These are phyloP conservation scores for Salix viminalis DNA, from an alignment of 345 rosid species.

Conservation along the genomic window DNA sequence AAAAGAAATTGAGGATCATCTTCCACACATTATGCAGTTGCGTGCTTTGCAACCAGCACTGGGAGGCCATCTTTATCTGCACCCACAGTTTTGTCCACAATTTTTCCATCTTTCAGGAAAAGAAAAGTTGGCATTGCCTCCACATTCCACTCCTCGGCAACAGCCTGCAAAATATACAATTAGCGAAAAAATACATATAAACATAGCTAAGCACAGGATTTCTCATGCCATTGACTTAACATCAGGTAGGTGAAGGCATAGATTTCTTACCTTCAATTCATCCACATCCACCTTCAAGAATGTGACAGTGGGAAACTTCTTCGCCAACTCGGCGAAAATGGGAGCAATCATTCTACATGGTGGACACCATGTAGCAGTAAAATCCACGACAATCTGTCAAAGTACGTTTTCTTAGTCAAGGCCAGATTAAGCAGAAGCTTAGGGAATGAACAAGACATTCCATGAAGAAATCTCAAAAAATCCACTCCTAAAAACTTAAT, in stretches of 20 bases:
- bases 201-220: neutral
- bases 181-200: neutral
- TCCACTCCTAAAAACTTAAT: neutral
- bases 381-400: constrained; percentile 30
- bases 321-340: constrained; percentile 21
- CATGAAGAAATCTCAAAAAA: neutral
- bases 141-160: neutral
- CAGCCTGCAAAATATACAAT: neutral
- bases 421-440: neutral
- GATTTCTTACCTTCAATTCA: constrained; percentile 19
- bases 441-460: neutral
- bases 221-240: neutral
- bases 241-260: neutral
- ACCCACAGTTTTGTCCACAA: constrained; percentile 7
- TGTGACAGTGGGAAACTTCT: constrained; percentile 22
- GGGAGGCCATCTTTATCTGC: constrained; percentile 12
- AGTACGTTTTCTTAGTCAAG: neutral
- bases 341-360: constrained; percentile 27
- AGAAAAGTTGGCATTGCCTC: constrained; percentile 7
- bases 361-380: constrained; percentile 35
- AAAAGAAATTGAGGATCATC: neutral
- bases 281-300: constrained; percentile 38
- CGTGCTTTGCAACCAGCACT: constrained; percentile 3
- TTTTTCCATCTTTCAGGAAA: neutral
- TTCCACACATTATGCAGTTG: neutral